Base-by-base conservation (phyloP, 352 stramenopile species). In the Globisporangium orthogonon region DNA sequence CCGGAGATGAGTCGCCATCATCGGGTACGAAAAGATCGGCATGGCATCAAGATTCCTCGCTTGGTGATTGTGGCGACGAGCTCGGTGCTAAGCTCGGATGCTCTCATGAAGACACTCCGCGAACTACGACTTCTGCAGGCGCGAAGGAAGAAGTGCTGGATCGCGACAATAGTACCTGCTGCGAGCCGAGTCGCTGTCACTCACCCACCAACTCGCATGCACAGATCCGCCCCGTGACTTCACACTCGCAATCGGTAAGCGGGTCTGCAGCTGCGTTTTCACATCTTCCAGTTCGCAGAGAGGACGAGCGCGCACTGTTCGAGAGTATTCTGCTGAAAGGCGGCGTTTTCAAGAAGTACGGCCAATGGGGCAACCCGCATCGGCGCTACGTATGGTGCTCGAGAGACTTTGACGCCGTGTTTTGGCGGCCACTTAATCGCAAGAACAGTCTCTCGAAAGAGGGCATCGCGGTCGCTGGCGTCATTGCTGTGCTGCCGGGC, bases 301-400 rank as follows among this genome's bases (percentile, higher is more conserved):
- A 64, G 1, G 75, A 86, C 52, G 67, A 84, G 28, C 71, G 75
- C 28, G 37, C 61, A 13, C 65, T 84, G 14, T 86, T 77, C 35
- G 66, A 84, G 45, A 83, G 68, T 54, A 81, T 86, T 60, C 50
- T 87, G 51, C 63, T 86, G 41, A 84, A 87, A 62, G 76, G 80
- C 30, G 76, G 73, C 7, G 71, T 88, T 17, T 90, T 90, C 50
- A 86, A 86, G 54, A 88, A 90, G 58, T 87, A 87, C 48, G 80
- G 77, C 0, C 77, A 87, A 48, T 90, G 80, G 80, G 76, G 80
- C 13, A 83, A 84, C 41, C 80, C 80, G n/a, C 80, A 88, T 51
- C 68, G 77, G 30, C 74, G 80, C 15, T 90, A 83, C 55, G 75
- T 90, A 4, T 90, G 80, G 80, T 85, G 76, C 61, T 75, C 67